Percentiles rank a stretch among this genome's conserved stretches.
Evolutionary conservation across 2,329 filamentous ascomycete species (phyloP).

Genomic region (Penicillium crustosum): DNA sequence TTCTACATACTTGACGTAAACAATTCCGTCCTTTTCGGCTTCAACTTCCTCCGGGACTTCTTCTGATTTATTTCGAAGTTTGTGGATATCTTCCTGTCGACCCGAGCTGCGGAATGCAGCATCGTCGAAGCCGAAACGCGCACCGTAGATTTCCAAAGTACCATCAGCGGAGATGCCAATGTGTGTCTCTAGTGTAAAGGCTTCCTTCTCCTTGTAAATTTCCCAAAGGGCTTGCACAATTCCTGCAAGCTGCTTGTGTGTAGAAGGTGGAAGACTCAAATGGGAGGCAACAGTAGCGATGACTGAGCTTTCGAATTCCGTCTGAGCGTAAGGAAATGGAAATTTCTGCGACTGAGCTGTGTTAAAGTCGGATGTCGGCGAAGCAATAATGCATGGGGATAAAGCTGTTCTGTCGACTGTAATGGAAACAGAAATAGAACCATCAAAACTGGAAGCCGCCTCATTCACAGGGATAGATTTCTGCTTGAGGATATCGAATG

Average conservation of each 20-base stretch:
- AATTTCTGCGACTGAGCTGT: slow-evolving; percentile 53
- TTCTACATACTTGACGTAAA: slow-evolving; percentile 64
- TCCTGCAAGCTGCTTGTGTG: slow-evolving; percentile 47
- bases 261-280: slow-evolving; percentile 53
- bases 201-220: slow-evolving; percentile 65
- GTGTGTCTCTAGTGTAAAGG: slow-evolving; percentile 58
- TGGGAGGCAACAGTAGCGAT: slow-evolving; percentile 47
- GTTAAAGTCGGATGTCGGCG: slow-evolving; percentile 51
- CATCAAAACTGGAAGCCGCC: slow-evolving; percentile 38
- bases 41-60: slow-evolving; percentile 60
- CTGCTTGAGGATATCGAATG: slow-evolving; percentile 56
- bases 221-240: slow-evolving; percentile 57
- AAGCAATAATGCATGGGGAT: slow-evolving; percentile 64
- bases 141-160: slow-evolving; percentile 52
- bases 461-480: slow-evolving; percentile 49
- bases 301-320: slow-evolving; percentile 47
- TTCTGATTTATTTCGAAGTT: slow-evolving; percentile 52
- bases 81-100: slow-evolving; percentile 63
- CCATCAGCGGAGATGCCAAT: slow-evolving; percentile 46
- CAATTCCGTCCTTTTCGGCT: slow-evolving; percentile 70
- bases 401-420: slow-evolving; percentile 63
- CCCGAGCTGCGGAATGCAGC: slow-evolving; percentile 63
- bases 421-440: slow-evolving; percentile 57
- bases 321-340: slow-evolving; percentile 60
- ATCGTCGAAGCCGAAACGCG: slow-evolving; percentile 68